Evolutionary conservation across 2,329 filamentous ascomycete genomes (phyloP), one percentile per base, ranked within the genome.

Genomic region (Teratosphaeria destructans): DNA sequence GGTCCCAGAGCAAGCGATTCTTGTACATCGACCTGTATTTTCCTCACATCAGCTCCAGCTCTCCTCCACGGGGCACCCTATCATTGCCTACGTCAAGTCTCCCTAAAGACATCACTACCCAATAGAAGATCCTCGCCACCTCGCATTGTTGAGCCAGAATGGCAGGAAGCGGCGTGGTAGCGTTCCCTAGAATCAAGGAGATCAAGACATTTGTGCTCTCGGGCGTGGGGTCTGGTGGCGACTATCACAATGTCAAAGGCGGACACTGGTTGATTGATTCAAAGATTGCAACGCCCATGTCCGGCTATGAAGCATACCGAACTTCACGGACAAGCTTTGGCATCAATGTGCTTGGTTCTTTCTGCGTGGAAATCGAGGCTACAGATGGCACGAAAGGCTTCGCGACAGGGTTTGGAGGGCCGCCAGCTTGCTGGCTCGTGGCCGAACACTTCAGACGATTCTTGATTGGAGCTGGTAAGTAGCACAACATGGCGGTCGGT

Each of bases 381-480:
- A 86, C 83, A 7, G 90, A 96, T 78, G 92, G 92, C 65, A 94
- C 89, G n/a, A 88, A 93, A 66, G 92, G 92, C 43, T 94, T 96
- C 72, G 92, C 92, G 3, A 96, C 92, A 32, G 92, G 92, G 16
- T 96, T 96, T 71, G 92, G 92, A 72, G 92, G 92, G 1, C 92
- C 92, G 16, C 92, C 92, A 37, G 92, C 89, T 43, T 96, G 92
- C 77, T 96, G 92, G 92, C 83, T 96, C 57, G 88, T 94, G 52
- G 88, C 93, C 70, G 88, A 95, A 75, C 92, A 96, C 76, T 96
- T 96, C 73, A 88, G 94, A 75, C 84, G 92, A 63, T 96, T 96
- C 81, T 78, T 96, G 62, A 81, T 96, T 66, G 91, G 90, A 52
- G 86, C 89, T 67, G 82, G 81, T 83, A 69, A 63, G 60, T 26